Conservation (phyloP, 2,329 filamentous ascomycete species). For the Tolypocladium nubicola region DNA sequence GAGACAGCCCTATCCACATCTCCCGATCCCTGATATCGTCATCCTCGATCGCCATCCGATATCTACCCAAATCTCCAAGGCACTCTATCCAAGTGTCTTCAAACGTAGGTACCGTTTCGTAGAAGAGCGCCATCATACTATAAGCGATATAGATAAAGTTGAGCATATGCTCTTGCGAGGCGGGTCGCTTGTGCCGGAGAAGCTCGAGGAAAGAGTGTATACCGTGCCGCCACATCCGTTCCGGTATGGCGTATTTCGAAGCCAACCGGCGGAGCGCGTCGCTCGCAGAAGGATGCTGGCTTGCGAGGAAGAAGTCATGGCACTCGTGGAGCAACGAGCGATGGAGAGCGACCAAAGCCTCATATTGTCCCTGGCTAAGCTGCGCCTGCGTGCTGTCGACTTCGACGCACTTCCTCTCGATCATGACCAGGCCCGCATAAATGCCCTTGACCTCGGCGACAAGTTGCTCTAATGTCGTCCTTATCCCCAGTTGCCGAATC, state of each 20-base stretch:
- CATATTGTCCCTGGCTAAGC: conserved; percentile 63
- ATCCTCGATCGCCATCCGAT: conserved; percentile 84
- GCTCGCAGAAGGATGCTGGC: conserved; percentile 72
- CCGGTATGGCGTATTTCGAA: conserved; percentile 81
- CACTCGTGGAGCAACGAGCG: conserved; percentile 72
- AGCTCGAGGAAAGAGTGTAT: conserved; percentile 81
- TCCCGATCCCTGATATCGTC: conserved; percentile 65
- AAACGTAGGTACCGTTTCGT: conserved; percentile 76
- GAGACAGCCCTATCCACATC: conserved; percentile 69
- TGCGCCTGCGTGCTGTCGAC: conserved; percentile 54
- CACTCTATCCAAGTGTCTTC: conserved; percentile 92
- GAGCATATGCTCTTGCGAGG: conserved; percentile 78
- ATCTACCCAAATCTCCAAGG: conserved; percentile 74
- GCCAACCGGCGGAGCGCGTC: conserved; percentile 57
- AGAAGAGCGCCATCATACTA: conserved; percentile 76
- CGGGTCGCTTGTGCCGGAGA: conserved; percentile 61
- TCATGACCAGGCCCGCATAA: conserved; percentile 74
- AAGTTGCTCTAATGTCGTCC: conserved; percentile 67
- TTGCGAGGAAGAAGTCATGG: conserved; percentile 78
- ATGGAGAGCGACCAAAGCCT: conserved; percentile 73
- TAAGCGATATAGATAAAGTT: conserved; percentile 85
- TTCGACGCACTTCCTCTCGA: conserved; percentile 80
- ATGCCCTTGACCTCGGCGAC: conserved; percentile 75
- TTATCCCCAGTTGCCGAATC: conserved; percentile 43
- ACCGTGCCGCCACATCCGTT: conserved; percentile 86